phyloP scores from a whole-genome alignment of 345 rosid species.

The Murraya koenigii region DNA sequence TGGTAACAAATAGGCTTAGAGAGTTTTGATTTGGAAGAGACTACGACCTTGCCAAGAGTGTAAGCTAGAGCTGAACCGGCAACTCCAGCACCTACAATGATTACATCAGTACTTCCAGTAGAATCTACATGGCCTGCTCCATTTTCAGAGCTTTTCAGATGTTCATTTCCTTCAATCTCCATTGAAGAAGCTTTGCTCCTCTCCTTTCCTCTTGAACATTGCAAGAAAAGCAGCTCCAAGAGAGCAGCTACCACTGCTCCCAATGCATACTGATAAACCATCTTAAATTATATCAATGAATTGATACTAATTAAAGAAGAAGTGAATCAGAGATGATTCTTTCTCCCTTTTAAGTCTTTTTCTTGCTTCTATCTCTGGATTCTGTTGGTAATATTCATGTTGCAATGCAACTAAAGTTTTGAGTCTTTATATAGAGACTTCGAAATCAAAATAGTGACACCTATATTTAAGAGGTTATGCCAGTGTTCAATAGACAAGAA shows the following conservation, averaged over 20 bases:
- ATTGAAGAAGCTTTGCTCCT: background rate
- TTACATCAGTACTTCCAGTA: background rate
- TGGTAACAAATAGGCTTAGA: background rate
- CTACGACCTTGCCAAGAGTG: constrained; percentile 1
- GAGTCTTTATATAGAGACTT: background rate
- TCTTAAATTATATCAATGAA: background rate
- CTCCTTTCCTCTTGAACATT: background rate
- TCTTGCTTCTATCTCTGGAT: background rate
- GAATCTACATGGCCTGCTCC: background rate
- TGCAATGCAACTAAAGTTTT: background rate
- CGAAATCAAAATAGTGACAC: background rate
- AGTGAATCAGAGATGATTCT: too few relatives aligned
- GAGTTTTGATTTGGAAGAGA: background rate
- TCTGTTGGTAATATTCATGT: background rate
- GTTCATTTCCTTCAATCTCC: background rate
- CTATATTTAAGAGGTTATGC: background rate
- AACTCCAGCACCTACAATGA: background rate
- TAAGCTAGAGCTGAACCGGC: constrained; percentile 6
- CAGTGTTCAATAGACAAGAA: background rate
- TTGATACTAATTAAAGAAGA: background rate
- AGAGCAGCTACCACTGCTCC: background rate
- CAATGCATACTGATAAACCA: background rate
- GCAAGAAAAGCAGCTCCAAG: background rate
- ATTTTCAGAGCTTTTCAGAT: background rate
- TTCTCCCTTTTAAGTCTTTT: too few relatives aligned